Evolutionary conservation across 2,329 filamentous ascomycete genomes (phyloP), one percentile per base, ranked within the genome.

Genomic region (Botrytis fragariae): DNA sequence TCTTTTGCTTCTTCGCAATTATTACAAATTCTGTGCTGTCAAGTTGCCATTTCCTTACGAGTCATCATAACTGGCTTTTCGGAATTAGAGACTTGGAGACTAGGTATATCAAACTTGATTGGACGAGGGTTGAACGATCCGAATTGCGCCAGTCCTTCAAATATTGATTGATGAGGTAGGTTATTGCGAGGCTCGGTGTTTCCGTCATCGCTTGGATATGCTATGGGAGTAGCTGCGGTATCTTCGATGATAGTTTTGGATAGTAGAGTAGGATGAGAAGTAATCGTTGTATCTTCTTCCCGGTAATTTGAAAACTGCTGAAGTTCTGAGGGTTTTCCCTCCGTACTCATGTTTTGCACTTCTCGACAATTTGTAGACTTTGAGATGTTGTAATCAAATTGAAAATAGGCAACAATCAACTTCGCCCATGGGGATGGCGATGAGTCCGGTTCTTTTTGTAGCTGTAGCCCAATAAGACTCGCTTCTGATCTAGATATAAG

Each of bases 361-460:
- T 12, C 4, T 1, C 14, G 25, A 1, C n/a, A 22, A 5, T 39
- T 20, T 3, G 10, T 42, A 22, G 18, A 0, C 18, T 54, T 54
- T 22, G 69, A 65, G 10, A 16, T 54, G 29, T 20, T n/a, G 8
- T 44, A n/a, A 68, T 76, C 75, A 44, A 75, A 54, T 20, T 76
- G 74, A 71, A 75, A 77, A 32, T 73, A 78, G 1, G 76, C 74
- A 72, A 79, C 74, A 3, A 76, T 74, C 37, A 79, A 68, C 63
- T 79, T 67, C 8, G 77, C 74, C 78, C 77, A 79, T 44, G 77
- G 76, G 3, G 77, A 78, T 42, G 75, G 77, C 8, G 72, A 29
- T 20, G 37, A 37, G 20, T 59, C n/a, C 29, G 74, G 29, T 45
- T 79, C 77, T 8, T 32, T 39, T 32, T 62, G 60, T 10, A 79